phyloP scores from a whole-genome alignment of 2,329 filamentous ascomycete genomes.

The Cylindrodendrum hubeiense region DNA sequence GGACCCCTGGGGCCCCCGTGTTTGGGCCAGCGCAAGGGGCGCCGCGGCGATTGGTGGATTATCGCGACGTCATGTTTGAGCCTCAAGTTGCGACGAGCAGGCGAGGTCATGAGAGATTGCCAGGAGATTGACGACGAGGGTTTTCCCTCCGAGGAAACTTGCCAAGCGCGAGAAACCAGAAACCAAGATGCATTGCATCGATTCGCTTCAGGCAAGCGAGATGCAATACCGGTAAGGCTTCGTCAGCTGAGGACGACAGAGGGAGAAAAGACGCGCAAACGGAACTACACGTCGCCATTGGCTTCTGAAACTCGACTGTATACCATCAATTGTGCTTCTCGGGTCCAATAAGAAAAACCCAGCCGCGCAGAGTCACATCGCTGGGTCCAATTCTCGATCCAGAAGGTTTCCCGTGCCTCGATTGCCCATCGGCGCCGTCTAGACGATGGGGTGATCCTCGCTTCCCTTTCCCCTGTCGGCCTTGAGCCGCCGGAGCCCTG shows the following conservation, averaged over 20 bases:
- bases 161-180: neutral
- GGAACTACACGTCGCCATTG: neutral
- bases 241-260: neutral
- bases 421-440: too few relatives aligned
- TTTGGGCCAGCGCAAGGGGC: slow-evolving; percentile 47
- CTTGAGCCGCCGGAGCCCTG: neutral
- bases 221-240: slow-evolving; percentile 9
- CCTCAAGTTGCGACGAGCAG: slow-evolving; percentile 37
- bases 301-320: neutral
- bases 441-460: slow-evolving; percentile 8
- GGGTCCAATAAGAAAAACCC: neutral
- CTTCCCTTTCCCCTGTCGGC: slow-evolving; percentile 1
- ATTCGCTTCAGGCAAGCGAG: slow-evolving; percentile 4
- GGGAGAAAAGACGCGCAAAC: neutral
- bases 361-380: neutral
- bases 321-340: neutral
- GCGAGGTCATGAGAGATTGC: slow-evolving; percentile 22
- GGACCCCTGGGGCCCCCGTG: slow-evolving; percentile 24
- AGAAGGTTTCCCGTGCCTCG: neutral
- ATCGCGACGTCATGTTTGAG: slow-evolving; percentile 41
- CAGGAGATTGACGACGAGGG: slow-evolving; percentile 1
- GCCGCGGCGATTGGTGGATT: slow-evolving; percentile 42
- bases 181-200: neutral
- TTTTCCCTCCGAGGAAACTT: neutral
- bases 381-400: neutral